phyloP scores from a whole-genome alignment of 805 yeast species.

The Yamadazyma paraphyllophila region DNA sequence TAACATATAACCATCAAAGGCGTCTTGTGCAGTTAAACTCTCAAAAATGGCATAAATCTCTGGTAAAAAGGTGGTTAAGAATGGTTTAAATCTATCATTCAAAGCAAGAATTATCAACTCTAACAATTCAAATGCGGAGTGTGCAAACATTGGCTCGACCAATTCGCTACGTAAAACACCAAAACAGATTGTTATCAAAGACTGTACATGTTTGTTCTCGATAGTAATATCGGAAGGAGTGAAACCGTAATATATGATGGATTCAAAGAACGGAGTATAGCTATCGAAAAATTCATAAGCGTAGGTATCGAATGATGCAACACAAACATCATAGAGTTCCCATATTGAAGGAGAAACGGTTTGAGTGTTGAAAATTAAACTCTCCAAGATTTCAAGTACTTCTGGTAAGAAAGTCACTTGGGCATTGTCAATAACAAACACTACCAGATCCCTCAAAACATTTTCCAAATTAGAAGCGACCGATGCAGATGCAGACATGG shows the following conservation, averaged over 20 bases:
- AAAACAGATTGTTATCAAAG: conserved; percentile 36
- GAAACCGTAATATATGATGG: conserved; percentile 53
- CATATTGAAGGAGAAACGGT: conserved; percentile 51
- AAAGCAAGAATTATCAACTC: conserved; percentile 34
- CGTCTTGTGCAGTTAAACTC: conserved; percentile 33
- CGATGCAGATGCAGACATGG: conserved; percentile 40
- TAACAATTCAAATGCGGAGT: conserved; percentile 36
- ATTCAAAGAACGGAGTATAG: conserved; percentile 56
- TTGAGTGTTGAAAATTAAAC: conserved; percentile 53
- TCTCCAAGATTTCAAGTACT: conserved; percentile 47
- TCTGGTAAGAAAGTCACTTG: conserved; percentile 38
- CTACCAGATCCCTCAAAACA: conserved; percentile 32
- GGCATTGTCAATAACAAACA: conserved; percentile 38
- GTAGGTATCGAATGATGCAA: conserved; percentile 56
- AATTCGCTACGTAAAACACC: conserved; percentile 30
- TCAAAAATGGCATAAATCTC: conserved; percentile 39
- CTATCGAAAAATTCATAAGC: conserved; percentile 59
- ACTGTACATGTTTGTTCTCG: conserved; percentile 39
- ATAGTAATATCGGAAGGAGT: conserved; percentile 29
- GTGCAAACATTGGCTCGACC: conserved; percentile 42
- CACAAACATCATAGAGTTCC: conserved; percentile 47
- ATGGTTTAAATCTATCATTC: conserved; percentile 28
- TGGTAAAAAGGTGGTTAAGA: conserved; percentile 29
- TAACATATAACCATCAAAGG: conserved; percentile 46
- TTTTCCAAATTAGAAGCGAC: conserved; percentile 35